Evolutionary conservation across 352 stramenopile genomes (phyloP), one percentile per base, ranked within the genome.

Genomic region (Phytophthora pistaciae): DNA sequence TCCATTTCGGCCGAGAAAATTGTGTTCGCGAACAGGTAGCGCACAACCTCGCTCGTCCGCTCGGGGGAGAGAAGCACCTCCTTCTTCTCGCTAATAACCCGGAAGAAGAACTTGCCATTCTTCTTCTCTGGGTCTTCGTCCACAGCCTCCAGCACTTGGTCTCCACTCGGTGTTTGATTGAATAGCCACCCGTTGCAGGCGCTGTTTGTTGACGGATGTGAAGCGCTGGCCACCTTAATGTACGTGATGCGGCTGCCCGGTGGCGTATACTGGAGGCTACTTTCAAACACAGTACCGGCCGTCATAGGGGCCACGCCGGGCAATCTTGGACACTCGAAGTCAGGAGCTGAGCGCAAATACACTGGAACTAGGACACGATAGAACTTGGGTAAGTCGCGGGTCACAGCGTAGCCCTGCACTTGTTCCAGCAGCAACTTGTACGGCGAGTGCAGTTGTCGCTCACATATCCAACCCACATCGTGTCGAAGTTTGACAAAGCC

Each of bases 1-100:
- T 94, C 83, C 76, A 94, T 90, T 68, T 93, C 84, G n/a, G 85
- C 84, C 9, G 82, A 71, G 59, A 94, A 90, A n/a, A 94, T 90
- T 8, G 84, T 88, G 52, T 88, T 85, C 20, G 77, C 67, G 46
- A 91, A 91, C 10, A 93, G 52, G 42, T 84, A 90, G 23, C 80
- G 87, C 54, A 91, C 72, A 7, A 95, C 71, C 49, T 91, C 82
- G 56, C 83, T 88, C n/a, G 64, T 88, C 8, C 69, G 73, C 68
- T 94, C 88, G 0, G 88, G 88, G 10, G 88, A 94, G 23, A 93
- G 70, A 29, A 95, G 65, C 20, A 95, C 88, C 33, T 92, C 74
- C 57, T 92, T 94, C 68, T 87, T 91, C 21, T 84, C 80, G 23
- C 68, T 78, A 11, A 91, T 38, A n/a, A 93, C 83, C 20, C 88